A percentile compares a stretch with the other conserved stretches of the same genome.
Evolutionary conservation across 176 grass and related monocot species (phyloP).

Genomic region (Guadua angustifolia): DNA sequence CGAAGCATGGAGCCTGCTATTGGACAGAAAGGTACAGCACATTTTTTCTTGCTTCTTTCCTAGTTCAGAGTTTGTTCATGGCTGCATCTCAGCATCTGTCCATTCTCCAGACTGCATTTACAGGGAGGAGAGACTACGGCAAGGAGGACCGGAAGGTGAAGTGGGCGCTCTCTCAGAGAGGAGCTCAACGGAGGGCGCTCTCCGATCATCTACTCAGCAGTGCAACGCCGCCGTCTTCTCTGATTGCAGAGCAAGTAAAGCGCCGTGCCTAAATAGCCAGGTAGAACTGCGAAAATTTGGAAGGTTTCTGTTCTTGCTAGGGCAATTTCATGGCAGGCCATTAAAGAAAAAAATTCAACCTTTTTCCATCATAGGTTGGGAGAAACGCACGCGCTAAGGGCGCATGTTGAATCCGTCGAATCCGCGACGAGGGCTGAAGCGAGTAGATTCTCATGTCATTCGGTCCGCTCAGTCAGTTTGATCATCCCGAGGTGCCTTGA

Average conservation of each 20-base stretch:
- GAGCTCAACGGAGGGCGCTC: conserved; percentile 35
- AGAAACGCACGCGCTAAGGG: conserved; percentile 52
- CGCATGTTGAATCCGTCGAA: conserved; percentile 28
- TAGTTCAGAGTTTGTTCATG: conserved; percentile 1
- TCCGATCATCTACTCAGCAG: conserved; percentile 53
- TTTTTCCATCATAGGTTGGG: conserved; percentile 51
- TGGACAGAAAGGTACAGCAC: conserved; percentile 62
- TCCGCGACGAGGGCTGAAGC: conserved; percentile 58
- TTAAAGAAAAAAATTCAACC: neutral
- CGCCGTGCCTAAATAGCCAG: conserved; percentile 78
- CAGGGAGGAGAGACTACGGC: conserved; percentile 63
- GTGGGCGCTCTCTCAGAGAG: conserved; percentile 49
- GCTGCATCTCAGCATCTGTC: neutral
- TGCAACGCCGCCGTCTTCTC: conserved; percentile 41
- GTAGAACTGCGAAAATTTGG: conserved; percentile 33
- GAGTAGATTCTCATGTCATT: conserved; percentile 32
- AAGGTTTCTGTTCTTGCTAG: neutral
- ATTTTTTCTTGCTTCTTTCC: neutral
- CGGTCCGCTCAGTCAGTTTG: conserved; percentile 56
- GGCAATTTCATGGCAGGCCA: neutral
- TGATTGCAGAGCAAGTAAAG: conserved; percentile 64
- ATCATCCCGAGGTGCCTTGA: neutral
- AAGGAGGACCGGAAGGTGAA: conserved; percentile 56
- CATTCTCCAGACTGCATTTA: conserved; percentile 63
- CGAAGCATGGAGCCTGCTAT: conserved; percentile 66